These are phyloP conservation scores for Candida frijolesensis DNA, from an alignment of 1,139 yeast species.

Conservation along the genomic window DNA sequence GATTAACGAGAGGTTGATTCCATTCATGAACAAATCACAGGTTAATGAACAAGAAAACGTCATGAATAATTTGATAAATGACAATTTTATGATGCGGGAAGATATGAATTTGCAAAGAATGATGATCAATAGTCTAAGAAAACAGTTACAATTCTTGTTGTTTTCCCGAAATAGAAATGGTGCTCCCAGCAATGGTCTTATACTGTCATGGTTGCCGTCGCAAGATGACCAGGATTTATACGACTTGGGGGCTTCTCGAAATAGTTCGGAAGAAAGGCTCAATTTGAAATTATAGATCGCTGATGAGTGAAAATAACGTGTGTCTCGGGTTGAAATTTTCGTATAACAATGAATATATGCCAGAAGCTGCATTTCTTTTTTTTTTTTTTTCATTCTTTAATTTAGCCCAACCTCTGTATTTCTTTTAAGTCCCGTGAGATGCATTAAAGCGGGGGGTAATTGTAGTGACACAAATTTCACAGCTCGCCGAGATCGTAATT, in stretches of 20 bases:
- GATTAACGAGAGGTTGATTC: constrained; percentile 42
- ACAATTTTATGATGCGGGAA: constrained; percentile 49
- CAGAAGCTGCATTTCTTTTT: neutral
- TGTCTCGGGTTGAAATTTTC: neutral
- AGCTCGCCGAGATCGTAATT: neutral
- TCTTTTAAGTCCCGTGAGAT: constrained; percentile 2
- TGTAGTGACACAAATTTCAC: neutral
- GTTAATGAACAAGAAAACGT: constrained; percentile 39
- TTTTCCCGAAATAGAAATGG: constrained; percentile 33
- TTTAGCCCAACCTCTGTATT: neutral
- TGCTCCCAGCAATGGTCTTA: constrained; percentile 3
- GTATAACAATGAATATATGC: neutral
- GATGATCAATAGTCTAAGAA: constrained; percentile 48
- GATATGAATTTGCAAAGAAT: constrained; percentile 51
- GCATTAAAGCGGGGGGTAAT: constrained; percentile 4
- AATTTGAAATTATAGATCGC: constrained; percentile 29
- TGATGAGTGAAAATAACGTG: neutral
- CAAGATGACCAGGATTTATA: constrained; percentile 9
- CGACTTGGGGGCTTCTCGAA: constrained; percentile 22
- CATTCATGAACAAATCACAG: constrained; percentile 37
- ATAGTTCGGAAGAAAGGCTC: constrained; percentile 40
- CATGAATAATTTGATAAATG: constrained; percentile 39
- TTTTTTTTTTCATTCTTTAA: neutral
- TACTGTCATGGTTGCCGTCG: constrained; percentile 1
- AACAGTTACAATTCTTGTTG: constrained; percentile 53